These are phyloP conservation scores for Acer campestre DNA, from an alignment of 345 rosid species.

Conservation along the genomic window DNA sequence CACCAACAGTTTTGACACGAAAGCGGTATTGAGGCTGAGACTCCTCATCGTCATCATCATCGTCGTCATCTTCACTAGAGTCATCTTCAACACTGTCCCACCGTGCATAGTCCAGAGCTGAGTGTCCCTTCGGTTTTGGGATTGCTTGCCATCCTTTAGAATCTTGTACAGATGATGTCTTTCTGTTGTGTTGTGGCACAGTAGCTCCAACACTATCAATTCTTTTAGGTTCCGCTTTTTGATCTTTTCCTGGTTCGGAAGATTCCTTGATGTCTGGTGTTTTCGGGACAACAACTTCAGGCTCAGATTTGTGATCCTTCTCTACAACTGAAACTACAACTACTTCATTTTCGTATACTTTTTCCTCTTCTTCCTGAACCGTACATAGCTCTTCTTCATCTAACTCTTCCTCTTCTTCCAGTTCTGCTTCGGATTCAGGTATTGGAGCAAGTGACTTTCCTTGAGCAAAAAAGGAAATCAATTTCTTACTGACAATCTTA, in stretches of 20 bases:
- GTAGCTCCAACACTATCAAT: constrained; percentile 23
- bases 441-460: constrained; percentile 96
- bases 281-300: constrained; percentile 33
- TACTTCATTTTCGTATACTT: constrained; percentile 22
- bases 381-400: constrained; percentile 20
- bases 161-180: constrained; percentile 37
- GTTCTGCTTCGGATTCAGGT: constrained; percentile 86
- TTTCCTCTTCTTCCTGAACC: constrained; percentile 20
- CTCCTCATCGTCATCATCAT: constrained; percentile 60
- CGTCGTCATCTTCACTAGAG: constrained; percentile 80
- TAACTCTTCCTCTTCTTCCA: constrained; percentile 70
- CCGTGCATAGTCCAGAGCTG: constrained; percentile 79
- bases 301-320: constrained; percentile 31
- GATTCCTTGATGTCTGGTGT: constrained; percentile 34
- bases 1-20: constrained; percentile 80
- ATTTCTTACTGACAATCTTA: constrained; percentile 20
- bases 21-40: constrained; percentile 74
- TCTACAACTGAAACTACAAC: constrained; percentile 15
- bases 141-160: constrained; percentile 87
- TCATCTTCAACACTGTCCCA: constrained; percentile 83
- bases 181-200: constrained; percentile 30
- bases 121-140: constrained; percentile 97
- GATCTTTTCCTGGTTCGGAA: constrained; percentile 18
- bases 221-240: constrained; percentile 30
- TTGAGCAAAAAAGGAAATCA: constrained; percentile 47